These are phyloP conservation scores for Seiridium unicorne DNA, from an alignment of 2,329 filamentous ascomycete genomes.

Conservation along the genomic window DNA sequence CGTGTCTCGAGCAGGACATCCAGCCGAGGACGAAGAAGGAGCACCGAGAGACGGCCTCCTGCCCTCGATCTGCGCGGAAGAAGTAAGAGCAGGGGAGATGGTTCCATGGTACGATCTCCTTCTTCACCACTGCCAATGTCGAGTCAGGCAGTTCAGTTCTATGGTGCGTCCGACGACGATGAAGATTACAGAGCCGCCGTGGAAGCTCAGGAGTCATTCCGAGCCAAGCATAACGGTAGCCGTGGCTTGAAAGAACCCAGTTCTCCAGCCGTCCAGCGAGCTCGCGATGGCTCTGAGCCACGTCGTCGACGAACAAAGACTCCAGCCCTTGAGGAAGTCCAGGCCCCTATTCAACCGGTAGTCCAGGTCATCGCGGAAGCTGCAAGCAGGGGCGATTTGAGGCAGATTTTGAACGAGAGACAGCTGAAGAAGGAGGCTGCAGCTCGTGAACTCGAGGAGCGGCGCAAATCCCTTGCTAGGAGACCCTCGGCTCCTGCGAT, in stretches of 20 bases:
- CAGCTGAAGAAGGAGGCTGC: conserved; percentile 70
- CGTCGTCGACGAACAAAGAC: conserved; percentile 31
- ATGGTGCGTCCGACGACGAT: conserved; percentile 61
- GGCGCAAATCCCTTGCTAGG: conserved; percentile 78
- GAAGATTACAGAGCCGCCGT: conserved; percentile 55
- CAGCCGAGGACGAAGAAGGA: conserved; percentile 46
- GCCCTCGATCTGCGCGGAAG: conserved; percentile 58
- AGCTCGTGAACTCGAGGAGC: conserved; percentile 83
- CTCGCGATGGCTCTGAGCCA: conserved; percentile 37
- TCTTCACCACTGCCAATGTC: conserved; percentile 79
- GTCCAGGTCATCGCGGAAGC: conserved; percentile 13
- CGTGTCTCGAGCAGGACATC: conserved; percentile 43
- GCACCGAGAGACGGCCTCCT: conserved; percentile 42
- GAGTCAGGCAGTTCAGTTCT: conserved; percentile 50
- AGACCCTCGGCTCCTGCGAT: conserved; percentile 79
- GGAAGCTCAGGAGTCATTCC: conserved; percentile 54
- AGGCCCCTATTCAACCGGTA: conserved; percentile 23
- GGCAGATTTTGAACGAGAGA: conserved; percentile 57
- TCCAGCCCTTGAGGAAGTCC: conserved; percentile 22
- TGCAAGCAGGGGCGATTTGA: conserved; percentile 53
- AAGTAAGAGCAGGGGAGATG: conserved; percentile 58
- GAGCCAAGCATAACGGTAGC: conserved; percentile 53
- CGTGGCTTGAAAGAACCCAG: conserved; percentile 34
- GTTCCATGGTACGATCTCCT: conserved; percentile 66
- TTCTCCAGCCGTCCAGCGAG: conserved; percentile 25